Base-by-base conservation (phyloP, 176 grass and related monocot genomes). In the Poa annua region DNA sequence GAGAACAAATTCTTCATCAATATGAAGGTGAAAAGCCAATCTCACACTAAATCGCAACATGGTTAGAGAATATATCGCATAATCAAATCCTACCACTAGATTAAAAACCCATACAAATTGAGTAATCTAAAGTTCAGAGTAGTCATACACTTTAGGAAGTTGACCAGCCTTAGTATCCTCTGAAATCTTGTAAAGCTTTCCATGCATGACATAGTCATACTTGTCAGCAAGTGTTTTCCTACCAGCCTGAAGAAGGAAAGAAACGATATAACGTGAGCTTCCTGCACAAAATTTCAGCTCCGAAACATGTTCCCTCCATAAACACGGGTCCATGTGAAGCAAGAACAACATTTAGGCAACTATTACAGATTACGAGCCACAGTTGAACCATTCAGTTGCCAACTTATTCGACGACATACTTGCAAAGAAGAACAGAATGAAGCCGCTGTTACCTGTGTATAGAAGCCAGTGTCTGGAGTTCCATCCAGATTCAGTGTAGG, bases 201-300 rank as follows among this genome's bases (percentile, higher is more conserved):
- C 92, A 26, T 98, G 92, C 96, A 95, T 95, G 42, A 93, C 92
- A 82, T 95, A 98, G 13, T 98, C 92, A 47, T 83, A 98, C 38
- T 83, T 88, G 62, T 98, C 92, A 2, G 95, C 95, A 22, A 93
- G 85, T 17, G 87, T 85, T 88, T 93, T 91, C 71, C 87, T 86
- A 47, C 86, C 84, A 78, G 70, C 87, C 96, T 98, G 96, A 83
- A 88, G 24, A 62, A 90, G 86, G 25, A 69, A 85, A 80, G 53
- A 39, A 47, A 79, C 17, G 3, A 34, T 7, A 54, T 48, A 48
- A 49, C 12, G 7, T 66, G 76, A 66, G 4, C 9, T 21, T 61
- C 15, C 7, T 35, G 8, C 3, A 41, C 16, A 10, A 48, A 55
- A 21, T 34, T 69, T 57, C 22, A 72, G 21, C 19, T 7, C 42